These are phyloP conservation scores for Alternaria ventricosa DNA, from an alignment of 2,329 filamentous ascomycete species.

Conservation along the genomic window DNA sequence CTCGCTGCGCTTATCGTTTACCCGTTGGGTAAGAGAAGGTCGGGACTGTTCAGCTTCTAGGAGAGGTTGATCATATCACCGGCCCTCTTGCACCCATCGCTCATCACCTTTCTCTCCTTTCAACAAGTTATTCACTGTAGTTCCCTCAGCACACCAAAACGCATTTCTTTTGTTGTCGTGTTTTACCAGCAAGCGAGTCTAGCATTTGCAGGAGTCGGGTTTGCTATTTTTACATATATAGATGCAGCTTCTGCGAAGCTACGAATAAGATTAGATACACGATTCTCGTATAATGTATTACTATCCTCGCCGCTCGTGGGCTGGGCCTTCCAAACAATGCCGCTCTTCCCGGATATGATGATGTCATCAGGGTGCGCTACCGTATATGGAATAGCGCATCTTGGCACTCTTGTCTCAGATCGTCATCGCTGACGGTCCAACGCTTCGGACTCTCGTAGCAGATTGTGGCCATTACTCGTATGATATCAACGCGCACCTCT, in stretches of 20 bases:
- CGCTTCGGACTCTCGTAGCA: neutral
- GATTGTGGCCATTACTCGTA: rapidly evolving
- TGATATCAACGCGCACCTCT: neutral
- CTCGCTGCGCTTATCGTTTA: conserved; percentile 57
- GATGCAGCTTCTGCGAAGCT: neutral
- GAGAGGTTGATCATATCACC: neutral
- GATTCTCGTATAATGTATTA: neutral
- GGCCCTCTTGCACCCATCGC: neutral
- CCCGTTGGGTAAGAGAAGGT: conserved; percentile 57
- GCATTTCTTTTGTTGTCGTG: neutral
- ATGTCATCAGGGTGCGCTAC: neutral
- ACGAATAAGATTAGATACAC: neutral
- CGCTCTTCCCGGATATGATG: neutral
- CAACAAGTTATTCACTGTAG: rapidly evolving
- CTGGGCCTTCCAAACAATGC: neutral
- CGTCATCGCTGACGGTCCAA: neutral
- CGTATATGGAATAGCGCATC: neutral
- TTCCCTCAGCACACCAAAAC: neutral
- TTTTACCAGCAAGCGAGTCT: conserved; percentile 8
- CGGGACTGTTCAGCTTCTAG: conserved; percentile 46
- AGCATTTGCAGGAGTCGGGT: conserved; percentile 9
- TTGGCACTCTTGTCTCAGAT: neutral
- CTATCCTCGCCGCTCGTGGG: neutral
- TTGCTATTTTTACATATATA: neutral
- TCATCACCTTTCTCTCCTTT: neutral